Evolutionary conservation across 2,329 filamentous ascomycete species (phyloP), one percentile per base, ranked within the genome.

Genomic region (Gliomastix tumulicola): DNA sequence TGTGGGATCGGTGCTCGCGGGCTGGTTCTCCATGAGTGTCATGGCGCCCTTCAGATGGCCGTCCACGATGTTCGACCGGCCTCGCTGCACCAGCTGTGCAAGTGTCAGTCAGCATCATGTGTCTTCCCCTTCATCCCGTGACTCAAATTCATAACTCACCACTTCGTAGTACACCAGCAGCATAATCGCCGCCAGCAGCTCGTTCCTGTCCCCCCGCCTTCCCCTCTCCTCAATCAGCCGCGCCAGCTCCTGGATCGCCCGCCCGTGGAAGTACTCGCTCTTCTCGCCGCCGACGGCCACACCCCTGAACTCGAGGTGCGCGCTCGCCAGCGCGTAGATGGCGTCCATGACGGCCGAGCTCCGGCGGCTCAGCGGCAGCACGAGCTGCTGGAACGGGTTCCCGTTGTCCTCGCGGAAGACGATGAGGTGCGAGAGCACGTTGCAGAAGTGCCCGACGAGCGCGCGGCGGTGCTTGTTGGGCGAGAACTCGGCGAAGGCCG

Each of bases 311-410:
- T 90, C 84, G 40, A 94, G 65, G 54, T 95, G 92, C 40, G 88
- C 90, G 39, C 84, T 85, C 1, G 87, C 78, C 7, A 96, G 65
- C 1, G 88, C 88, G 40, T 86, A 88, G 41, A 96, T 83, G 9
- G 88, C 87, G 51, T 92, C 87, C 56, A 85, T 84, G 5, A 95
- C 70, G 2, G 75, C 69, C 1, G 63, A 62, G 48, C 73, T 76
- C 30, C 53, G 62, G 34, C 69, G 63, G 4, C 73, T 75, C 27
- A 82, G 59, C 3, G 77, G 77, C n/a, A 81, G 57, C 8, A 81
- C 71, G 12, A 80, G 60, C 46, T 79, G 74, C 44, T 77, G 73
- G 47, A 81, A 81, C 0, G 76, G 75, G 42, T 81, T 81, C 16
- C 74, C 75, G 5, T 65, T 65, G 44, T 81, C 76, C 50, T 81